phyloP scores from a whole-genome alignment of 371 early-diverging fungal species.

The Basidiobolus meristosporus region DNA sequence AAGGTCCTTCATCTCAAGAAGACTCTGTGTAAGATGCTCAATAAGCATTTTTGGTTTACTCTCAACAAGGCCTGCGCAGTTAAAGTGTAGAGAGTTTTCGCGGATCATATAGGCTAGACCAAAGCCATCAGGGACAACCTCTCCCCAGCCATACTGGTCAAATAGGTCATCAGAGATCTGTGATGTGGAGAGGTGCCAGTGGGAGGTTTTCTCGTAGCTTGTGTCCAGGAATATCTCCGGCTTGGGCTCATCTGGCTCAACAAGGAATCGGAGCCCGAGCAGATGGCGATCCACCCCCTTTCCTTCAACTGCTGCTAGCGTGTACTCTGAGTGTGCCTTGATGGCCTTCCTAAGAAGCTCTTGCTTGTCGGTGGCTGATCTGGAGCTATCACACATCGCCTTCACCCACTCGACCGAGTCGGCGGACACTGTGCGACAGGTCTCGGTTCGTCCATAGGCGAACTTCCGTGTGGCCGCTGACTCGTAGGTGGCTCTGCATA shows the following conservation, averaged over 20 bases:
- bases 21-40: too few relatives aligned
- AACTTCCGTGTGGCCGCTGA: conserved; percentile 79
- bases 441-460: conserved; percentile 90
- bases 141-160: conserved; percentile 91
- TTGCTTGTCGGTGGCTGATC: conserved; percentile 27
- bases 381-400: conserved; percentile 53
- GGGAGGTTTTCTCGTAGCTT: conserved; percentile 50
- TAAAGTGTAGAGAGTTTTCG: conserved; percentile 62
- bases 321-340: conserved; percentile 56
- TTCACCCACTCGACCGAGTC: conserved; percentile 72
- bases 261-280: conserved; percentile 29
- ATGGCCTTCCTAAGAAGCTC: conserved; percentile 52
- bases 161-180: conserved; percentile 80
- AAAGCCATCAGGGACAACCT: conserved; percentile 86
- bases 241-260: conserved; percentile 46
- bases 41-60: too few relatives aligned
- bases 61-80: conserved; percentile 28
- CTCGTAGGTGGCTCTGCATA: conserved; percentile 72
- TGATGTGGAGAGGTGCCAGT: conserved; percentile 88
- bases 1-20: too few relatives aligned
- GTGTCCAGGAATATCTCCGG: conserved; percentile 76
- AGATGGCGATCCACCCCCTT: conserved; percentile 85
- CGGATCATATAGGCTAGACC: conserved; percentile 91
- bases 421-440: conserved; percentile 59
- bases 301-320: conserved; percentile 60